phyloP scores from a whole-genome alignment of 106 monocot genomes.

The Allium fistulosum region DNA sequence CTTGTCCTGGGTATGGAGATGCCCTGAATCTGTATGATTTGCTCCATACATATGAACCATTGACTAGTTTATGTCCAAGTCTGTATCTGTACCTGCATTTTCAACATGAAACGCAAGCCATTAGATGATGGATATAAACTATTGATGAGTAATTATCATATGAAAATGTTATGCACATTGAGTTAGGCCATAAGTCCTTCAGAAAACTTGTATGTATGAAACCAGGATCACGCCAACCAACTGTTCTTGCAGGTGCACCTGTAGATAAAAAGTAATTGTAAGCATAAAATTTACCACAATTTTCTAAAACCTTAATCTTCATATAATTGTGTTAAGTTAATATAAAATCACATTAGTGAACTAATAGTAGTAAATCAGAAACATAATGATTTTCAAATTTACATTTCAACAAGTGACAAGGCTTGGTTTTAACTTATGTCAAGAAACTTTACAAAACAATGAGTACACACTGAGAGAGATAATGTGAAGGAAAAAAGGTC shows the following conservation, averaged over 20 bases:
- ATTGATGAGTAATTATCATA: background rate
- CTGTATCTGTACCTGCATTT: slow-evolving; percentile 20
- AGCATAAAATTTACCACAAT: too few species aligned
- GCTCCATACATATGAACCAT: slow-evolving; percentile 44
- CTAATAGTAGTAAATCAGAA: too few species aligned
- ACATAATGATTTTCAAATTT: too few species aligned
- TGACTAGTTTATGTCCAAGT: slow-evolving; percentile 16
- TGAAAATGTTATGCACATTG: slow-evolving; percentile 20
- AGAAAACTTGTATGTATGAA: slow-evolving; percentile 79
- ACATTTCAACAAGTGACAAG: too few species aligned
- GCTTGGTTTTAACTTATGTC: too few species aligned
- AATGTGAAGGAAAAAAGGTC: too few species aligned
- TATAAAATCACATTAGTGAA: too few species aligned
- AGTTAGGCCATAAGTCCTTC: slow-evolving; percentile 80
- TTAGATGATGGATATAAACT: background rate
- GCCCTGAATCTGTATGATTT: slow-evolving; percentile 54
- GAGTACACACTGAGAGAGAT: too few species aligned
- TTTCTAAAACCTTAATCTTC: too few species aligned
- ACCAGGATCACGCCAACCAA: slow-evolving; percentile 91
- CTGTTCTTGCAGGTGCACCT: slow-evolving; percentile 82
- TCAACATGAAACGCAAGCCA: background rate
- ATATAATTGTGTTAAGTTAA: too few species aligned
- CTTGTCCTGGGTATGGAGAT: slow-evolving; percentile 86
- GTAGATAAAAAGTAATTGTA: background rate
- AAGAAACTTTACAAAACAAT: too few species aligned